These are phyloP conservation scores for Botrytis aclada DNA, from an alignment of 2,329 filamentous ascomycete genomes.

Conservation along the genomic window DNA sequence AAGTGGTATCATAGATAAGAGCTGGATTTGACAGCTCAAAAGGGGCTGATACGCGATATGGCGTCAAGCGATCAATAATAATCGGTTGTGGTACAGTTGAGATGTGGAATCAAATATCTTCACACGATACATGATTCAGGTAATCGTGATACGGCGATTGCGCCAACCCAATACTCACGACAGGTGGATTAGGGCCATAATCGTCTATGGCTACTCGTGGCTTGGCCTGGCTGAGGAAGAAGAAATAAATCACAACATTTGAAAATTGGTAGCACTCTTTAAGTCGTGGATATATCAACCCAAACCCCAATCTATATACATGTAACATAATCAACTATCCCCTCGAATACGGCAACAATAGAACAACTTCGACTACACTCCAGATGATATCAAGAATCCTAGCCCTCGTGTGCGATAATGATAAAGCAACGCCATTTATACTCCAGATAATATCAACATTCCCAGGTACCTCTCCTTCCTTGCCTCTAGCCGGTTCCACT, in stretches of 20 bases:
- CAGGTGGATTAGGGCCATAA: background rate
- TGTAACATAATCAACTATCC: background rate
- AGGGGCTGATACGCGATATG: background rate
- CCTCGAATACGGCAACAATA: background rate
- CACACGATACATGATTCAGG: background rate
- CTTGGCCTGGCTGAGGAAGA: background rate
- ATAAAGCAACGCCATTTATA: background rate
- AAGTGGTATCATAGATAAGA: background rate
- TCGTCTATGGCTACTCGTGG: background rate
- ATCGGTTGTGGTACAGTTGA: background rate
- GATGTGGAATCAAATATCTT: background rate
- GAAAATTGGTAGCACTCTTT: background rate
- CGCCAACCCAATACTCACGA: background rate
- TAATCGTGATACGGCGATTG: background rate
- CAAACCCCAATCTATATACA: background rate
- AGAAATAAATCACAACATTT: background rate
- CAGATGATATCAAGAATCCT: background rate
- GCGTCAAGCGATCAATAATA: background rate
- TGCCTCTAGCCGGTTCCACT: background rate
- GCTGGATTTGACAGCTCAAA: background rate
- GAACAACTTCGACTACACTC: background rate
- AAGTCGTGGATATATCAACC: background rate
- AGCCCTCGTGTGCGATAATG: background rate
- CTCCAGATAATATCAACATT: background rate
- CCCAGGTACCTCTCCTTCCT: background rate